Evolutionary conservation across 2,329 filamentous ascomycete genomes (phyloP).

Genomic region (Lasiodiplodia theobromae): DNA sequence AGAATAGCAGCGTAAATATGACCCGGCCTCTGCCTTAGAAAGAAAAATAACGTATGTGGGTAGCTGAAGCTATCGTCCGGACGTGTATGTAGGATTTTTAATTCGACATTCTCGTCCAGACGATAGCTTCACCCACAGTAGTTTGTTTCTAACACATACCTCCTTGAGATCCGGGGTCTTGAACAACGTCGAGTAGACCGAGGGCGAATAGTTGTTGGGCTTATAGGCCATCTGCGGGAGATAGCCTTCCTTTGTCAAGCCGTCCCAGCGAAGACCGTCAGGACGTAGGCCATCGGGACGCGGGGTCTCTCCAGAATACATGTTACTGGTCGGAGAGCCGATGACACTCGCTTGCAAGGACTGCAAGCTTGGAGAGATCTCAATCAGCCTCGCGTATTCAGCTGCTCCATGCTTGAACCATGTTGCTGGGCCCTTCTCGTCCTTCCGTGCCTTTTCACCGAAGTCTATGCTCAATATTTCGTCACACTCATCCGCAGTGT

Average conservation of each 20-base stretch:
- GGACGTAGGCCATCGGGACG: neutral
- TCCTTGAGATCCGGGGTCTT: constrained; percentile 5
- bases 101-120: too few species aligned
- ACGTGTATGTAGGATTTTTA: too few species aligned
- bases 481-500: neutral
- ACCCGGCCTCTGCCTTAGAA: too few species aligned
- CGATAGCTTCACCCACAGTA: too few species aligned
- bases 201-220: constrained; percentile 38
- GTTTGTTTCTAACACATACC: neutral
- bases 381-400: constrained; percentile 41
- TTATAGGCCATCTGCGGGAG: constrained; percentile 37
- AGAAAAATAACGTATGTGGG: too few species aligned
- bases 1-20: too few species aligned
- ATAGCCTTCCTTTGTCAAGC: constrained; percentile 16
- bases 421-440: neutral
- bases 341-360: constrained; percentile 29
- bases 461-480: constrained; percentile 29
- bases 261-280: constrained; percentile 3
- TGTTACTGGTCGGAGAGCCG: neutral
- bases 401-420: constrained; percentile 33
- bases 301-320: neutral
- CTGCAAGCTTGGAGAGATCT: constrained; percentile 31
- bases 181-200: constrained; percentile 33
- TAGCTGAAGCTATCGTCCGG: too few species aligned
- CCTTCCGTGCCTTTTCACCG: neutral